A percentile compares a stretch with the other conserved stretches of the same genome.
These are phyloP conservation scores for Cordyceps farinosa DNA, from an alignment of 2,329 filamentous ascomycete genomes.

Conservation along the genomic window DNA sequence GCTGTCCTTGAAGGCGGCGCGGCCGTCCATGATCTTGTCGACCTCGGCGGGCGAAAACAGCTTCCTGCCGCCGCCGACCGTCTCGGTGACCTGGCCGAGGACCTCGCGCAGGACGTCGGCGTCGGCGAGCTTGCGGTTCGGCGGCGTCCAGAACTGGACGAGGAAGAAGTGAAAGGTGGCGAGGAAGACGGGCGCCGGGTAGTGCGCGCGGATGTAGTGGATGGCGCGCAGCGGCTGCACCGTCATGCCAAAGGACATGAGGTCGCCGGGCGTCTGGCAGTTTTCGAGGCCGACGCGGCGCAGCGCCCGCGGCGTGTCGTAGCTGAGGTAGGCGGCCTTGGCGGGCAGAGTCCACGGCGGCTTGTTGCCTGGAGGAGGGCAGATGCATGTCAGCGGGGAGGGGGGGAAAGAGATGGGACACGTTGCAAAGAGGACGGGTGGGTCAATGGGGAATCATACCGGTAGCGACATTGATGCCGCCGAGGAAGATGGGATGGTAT, in stretches of 20 bases:
- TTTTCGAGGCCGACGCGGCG: constrained; percentile 35
- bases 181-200: constrained; percentile 48
- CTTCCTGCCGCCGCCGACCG: constrained; percentile 22
- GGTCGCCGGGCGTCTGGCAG: constrained; percentile 38
- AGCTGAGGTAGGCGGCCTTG: constrained; percentile 57
- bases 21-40: constrained; percentile 51
- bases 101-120: constrained; percentile 47
- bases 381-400: no score
- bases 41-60: constrained; percentile 53
- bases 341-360: constrained; percentile 69
- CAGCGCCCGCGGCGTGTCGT: constrained; percentile 40
- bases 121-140: constrained; percentile 56
- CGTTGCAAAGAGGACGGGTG: neutral
- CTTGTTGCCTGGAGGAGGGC: constrained; percentile 55
- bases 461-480: constrained; percentile 58
- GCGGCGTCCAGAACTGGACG: constrained; percentile 58
- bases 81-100: constrained; percentile 32
- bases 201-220: constrained; percentile 60
- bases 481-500: constrained; percentile 69
- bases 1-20: constrained; percentile 41
- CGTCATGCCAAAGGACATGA: constrained; percentile 43
- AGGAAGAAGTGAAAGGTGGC: constrained; percentile 54
- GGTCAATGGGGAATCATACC: constrained; percentile 36
- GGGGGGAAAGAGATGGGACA: neutral
- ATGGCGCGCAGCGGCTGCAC: constrained; percentile 62